Percentiles rank a stretch among this genome's conserved stretches.
These are phyloP conservation scores for Apiotrichum akiyoshidainum DNA, from an alignment of 1,284 basidiomycete species.

Conservation along the genomic window DNA sequence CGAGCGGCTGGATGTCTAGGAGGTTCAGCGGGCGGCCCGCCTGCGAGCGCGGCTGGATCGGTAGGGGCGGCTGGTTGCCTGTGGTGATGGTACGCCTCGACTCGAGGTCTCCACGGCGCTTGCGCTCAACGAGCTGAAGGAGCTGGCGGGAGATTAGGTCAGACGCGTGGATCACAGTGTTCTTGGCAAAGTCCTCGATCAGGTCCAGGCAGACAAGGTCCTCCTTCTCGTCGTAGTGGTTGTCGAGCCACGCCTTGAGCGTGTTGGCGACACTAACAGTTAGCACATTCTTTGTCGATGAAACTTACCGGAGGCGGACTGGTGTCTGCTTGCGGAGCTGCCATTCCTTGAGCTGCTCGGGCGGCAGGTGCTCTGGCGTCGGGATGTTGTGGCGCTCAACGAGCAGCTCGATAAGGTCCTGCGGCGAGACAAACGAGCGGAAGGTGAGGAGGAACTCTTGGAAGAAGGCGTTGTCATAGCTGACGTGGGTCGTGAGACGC, in stretches of 20 bases:
- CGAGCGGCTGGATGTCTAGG: slow-evolving; percentile 64
- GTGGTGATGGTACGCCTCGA: slow-evolving; percentile 23
- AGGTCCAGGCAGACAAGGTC: slow-evolving; percentile 71
- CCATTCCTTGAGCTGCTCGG: slow-evolving; percentile 75
- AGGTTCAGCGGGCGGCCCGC: slow-evolving; percentile 32
- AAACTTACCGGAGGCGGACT: slow-evolving; percentile 73
- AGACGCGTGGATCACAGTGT: slow-evolving; percentile 51
- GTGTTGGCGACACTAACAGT: slow-evolving; percentile 70
- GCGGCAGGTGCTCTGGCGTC: slow-evolving; percentile 66
- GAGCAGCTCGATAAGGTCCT: slow-evolving; percentile 82
- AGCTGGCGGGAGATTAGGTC: slow-evolving; percentile 72
- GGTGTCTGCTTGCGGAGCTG: slow-evolving; percentile 81
- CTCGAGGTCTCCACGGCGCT: slow-evolving; percentile 56
- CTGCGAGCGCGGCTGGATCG: slow-evolving; percentile 6
- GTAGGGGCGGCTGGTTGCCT: slow-evolving; percentile 4
- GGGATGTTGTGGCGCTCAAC: slow-evolving; percentile 77
- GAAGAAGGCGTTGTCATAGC: slow-evolving; percentile 64
- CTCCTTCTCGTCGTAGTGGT: slow-evolving; percentile 75
- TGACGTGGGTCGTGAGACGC: slow-evolving; percentile 83
- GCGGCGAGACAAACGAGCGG: slow-evolving; percentile 85
- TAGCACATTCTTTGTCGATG: neutral
- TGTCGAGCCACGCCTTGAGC: slow-evolving; percentile 75
- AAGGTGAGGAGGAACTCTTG: slow-evolving; percentile 96
- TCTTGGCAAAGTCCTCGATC: slow-evolving; percentile 72
- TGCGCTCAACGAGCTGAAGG: slow-evolving; percentile 67